Base-by-base conservation (phyloP, 495 filamentous ascomycete genomes). In the Aspergillus nanangensis region DNA sequence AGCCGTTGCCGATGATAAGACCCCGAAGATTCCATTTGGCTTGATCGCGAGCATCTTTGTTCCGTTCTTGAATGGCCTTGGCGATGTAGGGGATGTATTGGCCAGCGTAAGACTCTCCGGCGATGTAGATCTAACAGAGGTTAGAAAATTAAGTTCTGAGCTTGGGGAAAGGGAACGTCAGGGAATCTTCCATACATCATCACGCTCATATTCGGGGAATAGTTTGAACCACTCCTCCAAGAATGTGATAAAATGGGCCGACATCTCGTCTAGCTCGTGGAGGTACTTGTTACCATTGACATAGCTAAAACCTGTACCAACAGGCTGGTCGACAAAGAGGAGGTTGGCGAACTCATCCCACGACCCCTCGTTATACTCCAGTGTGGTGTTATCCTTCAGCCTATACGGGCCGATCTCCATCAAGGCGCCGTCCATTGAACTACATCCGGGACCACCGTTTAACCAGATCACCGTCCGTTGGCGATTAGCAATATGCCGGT, bases 261-360 rank as follows among this genome's bases (percentile, higher is more conserved):
- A 83, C 92, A 98, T 96, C 55, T 90, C 79, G 33, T 85, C 77
- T 44, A 98, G 72, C 52, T 96, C 92, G 51, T 83, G 82, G 25
- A 96, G 56, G 58, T 87, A 96, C 61, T 79, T 82, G 63, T 97
- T 73, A 4, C 87, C 90, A 55, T 95, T 82, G 52, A 90, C 92
- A 63, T 89, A 97, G 70, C 93, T 97, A 69, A 85, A 98, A 1
- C 93, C 93, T 5, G 93, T 96, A 5, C 94, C 93, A 23, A 97
- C 89, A 1, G 93, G 93, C 58, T 96, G 90, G 57, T 98, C 93
- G 43, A 98, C 89, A 58, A 98, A 98, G 41, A 98, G 77, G 41
- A 98, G 52, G 54, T 97, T 96, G 44, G 93, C 89, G 57, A 97
- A 97, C 67, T 97, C 94, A 63, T 95, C 84, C 93, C 93, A 98